Evolutionary conservation across 441 rosid genomes (phyloP), one percentile per base, ranked within the genome.

Genomic region (Populus hybrid): DNA sequence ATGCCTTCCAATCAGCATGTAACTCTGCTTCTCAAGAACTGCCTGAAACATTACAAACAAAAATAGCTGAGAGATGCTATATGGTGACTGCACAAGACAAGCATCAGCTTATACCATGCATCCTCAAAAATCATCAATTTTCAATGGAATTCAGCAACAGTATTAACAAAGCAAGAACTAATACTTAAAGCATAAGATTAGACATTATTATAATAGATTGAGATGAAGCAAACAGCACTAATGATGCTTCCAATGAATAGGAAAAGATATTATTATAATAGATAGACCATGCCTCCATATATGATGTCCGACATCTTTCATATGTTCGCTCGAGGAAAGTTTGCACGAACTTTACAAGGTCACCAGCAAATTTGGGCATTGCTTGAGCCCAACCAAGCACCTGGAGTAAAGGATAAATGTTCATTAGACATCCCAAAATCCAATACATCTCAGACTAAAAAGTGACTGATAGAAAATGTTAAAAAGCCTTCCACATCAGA

Each of bases 351-450:
- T 91, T 93, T 84, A 94, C 95, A 78, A 94, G 92, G 74, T 94
- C 98, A 20, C 89, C 81, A 82, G 98, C 86, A 93, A 97, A 97
- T 88, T 94, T 97, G 74, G 99, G 99, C 98, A 97, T 92, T 76
- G 98, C 98, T 89, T 94, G 98, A 82, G 98, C 99, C 99, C 99
- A 97, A 80, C 97, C 98, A 80, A 94, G 89, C 82, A 97, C 97
- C 98, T 97, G 75, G 40, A 83, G 67, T 56, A 84, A 77, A 36
- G 72, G 72, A 80, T 31, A 82, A 76, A 72, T 77, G 74, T 69
- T 61, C 77, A 70, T 64, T 68, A 69, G 78, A 75, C 71, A 35
- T 28, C 56, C 72, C 75, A 78, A 76, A 81, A 73, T 42, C 59
- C 7, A 42, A 68, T 4, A 42, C 29, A 73, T 12, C 21, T 29